Base-by-base conservation (phyloP, 2,329 filamentous ascomycete species). In the Fusarium bactridioides region DNA sequence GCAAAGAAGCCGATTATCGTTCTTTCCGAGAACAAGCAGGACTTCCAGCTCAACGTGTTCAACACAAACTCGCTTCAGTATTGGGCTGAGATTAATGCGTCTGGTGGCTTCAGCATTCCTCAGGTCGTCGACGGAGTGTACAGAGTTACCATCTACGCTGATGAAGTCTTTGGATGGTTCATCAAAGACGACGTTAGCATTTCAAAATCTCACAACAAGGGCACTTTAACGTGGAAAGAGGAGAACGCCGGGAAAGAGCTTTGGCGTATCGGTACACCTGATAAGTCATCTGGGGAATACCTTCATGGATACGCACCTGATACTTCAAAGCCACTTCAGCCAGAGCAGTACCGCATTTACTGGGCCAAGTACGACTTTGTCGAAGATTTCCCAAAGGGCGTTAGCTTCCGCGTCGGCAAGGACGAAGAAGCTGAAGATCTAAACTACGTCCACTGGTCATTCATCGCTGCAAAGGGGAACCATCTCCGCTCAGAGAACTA, bases 391-490 rank as follows among this genome's bases (percentile, higher is more conserved):
- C 88, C 89, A 0, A 67, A 85, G 0, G 88, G 89, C 3, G 83
- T 91, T 1, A 83, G 80, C 21, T 91, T 87, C 76, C 83, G 84
- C 8, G 83, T 91, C 2, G 88, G 88, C 4, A 79, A 84, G 69
- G 85, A 84, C 58, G 77, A 86, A 10, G 82, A 82, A n/a, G 79
- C 79, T 0, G 74, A 80, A 5, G 86, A 89, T 67, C 82, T 90
- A 53, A 91, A 91, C 76, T 90, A 90, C 53, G 86, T 91, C 1
- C 90, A 91, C 74, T 91, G 89, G 90, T 87, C 85, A 44, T 88
- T 89, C 13, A 90, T 89, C 68, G 88, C 88, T 2, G 86, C 86
- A 4, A 81, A 86, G 19, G 86, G 82, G 7, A 86, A 89, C 71
- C 83, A 79, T 15, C 56, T 83, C 1, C 81, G 84, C 6, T 74